Evolutionary conservation across 2,329 filamentous ascomycete genomes (phyloP).

Genomic region (Bretziella fagacearum): DNA sequence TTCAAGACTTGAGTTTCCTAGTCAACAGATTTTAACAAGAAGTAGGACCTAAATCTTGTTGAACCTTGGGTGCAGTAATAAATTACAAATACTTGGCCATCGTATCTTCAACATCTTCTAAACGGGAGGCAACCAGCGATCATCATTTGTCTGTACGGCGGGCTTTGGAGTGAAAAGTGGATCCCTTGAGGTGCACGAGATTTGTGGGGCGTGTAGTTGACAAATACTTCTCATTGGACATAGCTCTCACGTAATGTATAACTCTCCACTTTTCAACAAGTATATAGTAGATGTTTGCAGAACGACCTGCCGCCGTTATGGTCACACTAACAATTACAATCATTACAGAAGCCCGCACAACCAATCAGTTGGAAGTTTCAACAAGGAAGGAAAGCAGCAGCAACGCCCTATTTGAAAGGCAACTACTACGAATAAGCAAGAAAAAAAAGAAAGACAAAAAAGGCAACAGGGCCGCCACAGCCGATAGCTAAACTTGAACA

Average conservation of each 20-base stretch:
- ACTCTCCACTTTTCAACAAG: constrained; percentile 3
- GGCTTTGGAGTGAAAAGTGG: constrained; percentile 12
- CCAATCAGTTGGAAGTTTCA: background rate
- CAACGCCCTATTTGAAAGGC: background rate
- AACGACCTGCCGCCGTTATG: background rate
- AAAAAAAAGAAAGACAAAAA: too few relatives aligned
- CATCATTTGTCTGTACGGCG: background rate
- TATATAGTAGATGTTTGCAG: background rate
- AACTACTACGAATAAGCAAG: too few relatives aligned
- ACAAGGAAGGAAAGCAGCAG: background rate
- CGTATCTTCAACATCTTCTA: too few relatives aligned
- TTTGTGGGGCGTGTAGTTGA: constrained; percentile 4
- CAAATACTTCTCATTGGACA: constrained; percentile 4
- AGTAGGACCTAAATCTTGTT: too few relatives aligned
- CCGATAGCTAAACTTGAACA: too few relatives aligned
- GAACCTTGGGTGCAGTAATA: too few relatives aligned
- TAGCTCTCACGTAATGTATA: constrained; percentile 2
- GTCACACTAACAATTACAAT: background rate
- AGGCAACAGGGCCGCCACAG: too few relatives aligned
- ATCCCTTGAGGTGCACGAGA: constrained; percentile 10
- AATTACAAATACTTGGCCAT: too few relatives aligned
- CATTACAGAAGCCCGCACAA: background rate
- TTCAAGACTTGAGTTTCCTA: too few relatives aligned
- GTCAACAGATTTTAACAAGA: too few relatives aligned
- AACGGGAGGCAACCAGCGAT: too few relatives aligned